Conservation (phyloP, 2,329 filamentous ascomycete genomes). For the Hawksworthiomyces lignivorus region DNA sequence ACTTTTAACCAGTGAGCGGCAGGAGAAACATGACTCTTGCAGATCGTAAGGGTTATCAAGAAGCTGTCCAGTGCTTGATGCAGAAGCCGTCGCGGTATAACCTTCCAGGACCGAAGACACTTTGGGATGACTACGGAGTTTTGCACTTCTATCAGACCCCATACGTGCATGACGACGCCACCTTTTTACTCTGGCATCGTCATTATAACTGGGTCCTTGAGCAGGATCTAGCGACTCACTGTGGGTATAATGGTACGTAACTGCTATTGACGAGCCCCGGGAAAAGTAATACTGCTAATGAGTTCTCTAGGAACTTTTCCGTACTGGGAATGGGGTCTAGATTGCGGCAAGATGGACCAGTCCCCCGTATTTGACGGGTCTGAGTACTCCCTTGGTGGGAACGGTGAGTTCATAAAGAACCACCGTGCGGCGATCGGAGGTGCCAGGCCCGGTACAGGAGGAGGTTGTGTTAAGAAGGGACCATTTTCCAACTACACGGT, state of each 20-base stretch:
- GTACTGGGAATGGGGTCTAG: constrained; percentile 33
- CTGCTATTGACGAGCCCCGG: too few relatives aligned
- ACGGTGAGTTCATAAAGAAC: constrained; percentile 26
- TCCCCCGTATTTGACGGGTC: constrained; percentile 35
- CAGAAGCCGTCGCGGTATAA: constrained; percentile 18
- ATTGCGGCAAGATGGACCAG: constrained; percentile 23
- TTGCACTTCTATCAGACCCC: constrained; percentile 24
- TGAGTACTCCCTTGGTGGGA: constrained; percentile 31
- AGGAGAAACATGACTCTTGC: constrained; percentile 18
- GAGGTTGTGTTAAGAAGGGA: constrained; percentile 22
- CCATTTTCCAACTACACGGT: constrained; percentile 23
- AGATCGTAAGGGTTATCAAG: constrained; percentile 21
- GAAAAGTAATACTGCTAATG: too few relatives aligned
- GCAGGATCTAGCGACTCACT: constrained; percentile 19
- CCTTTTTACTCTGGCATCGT: constrained; percentile 25
- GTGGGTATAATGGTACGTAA: constrained; percentile 20
- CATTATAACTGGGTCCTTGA: constrained; percentile 25
- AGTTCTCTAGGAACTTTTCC: constrained; percentile 10
- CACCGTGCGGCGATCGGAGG: constrained; percentile 3
- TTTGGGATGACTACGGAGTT: constrained; percentile 23
- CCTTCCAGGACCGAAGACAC: constrained; percentile 15
- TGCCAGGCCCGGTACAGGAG: constrained; percentile 15
- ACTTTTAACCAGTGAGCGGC: background rate
- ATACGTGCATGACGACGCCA: constrained; percentile 22
- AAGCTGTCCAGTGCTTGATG: constrained; percentile 22